phyloP scores from a whole-genome alignment of 306 rosid genomes.

The Betula pendula region DNA sequence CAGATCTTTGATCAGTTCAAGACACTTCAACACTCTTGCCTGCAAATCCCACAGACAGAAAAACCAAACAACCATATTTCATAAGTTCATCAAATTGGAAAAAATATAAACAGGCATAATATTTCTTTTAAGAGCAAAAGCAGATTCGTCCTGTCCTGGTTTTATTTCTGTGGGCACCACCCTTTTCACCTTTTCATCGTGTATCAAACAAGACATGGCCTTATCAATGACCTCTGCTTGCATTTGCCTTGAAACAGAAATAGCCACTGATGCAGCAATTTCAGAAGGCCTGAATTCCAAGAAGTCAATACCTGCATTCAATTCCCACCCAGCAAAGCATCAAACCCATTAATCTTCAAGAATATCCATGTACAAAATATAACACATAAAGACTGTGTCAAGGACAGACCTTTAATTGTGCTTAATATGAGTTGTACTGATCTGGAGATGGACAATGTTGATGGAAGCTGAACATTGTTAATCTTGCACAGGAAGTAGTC shows the following conservation, averaged over 20 bases:
- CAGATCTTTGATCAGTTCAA: constrained; percentile 54
- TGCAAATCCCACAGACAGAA: constrained; percentile 42
- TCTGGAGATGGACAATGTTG: constrained; percentile 28
- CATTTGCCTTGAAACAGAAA: constrained; percentile 45
- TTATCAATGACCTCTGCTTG: constrained; percentile 44
- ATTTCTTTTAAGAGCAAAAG: constrained; percentile 11
- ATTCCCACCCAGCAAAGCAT: constrained; percentile 35
- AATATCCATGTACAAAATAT: constrained; percentile 18
- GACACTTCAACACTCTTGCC: constrained; percentile 71
- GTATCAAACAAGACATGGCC: constrained; percentile 46
- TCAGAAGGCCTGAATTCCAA: constrained; percentile 88
- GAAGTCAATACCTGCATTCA: constrained; percentile 74
- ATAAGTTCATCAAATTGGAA: constrained; percentile 17
- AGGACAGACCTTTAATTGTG: constrained; percentile 49
- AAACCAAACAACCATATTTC: constrained; percentile 5
- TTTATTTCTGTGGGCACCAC: constrained; percentile 23
- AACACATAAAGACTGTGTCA: constrained; percentile 20
- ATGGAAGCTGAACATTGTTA: constrained; percentile 25
- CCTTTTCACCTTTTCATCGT: constrained; percentile 56
- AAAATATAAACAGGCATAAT: constrained; percentile 18
- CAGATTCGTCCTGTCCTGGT: constrained; percentile 16
- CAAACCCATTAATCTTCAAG: constrained; percentile 42
- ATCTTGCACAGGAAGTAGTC: constrained; percentile 62
- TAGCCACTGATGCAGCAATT: constrained; percentile 80
- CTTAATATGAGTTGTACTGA: constrained; percentile 49